Evolutionary conservation across 2,329 filamentous ascomycete species (phyloP).

Genomic region (Penicillium sp.): DNA sequence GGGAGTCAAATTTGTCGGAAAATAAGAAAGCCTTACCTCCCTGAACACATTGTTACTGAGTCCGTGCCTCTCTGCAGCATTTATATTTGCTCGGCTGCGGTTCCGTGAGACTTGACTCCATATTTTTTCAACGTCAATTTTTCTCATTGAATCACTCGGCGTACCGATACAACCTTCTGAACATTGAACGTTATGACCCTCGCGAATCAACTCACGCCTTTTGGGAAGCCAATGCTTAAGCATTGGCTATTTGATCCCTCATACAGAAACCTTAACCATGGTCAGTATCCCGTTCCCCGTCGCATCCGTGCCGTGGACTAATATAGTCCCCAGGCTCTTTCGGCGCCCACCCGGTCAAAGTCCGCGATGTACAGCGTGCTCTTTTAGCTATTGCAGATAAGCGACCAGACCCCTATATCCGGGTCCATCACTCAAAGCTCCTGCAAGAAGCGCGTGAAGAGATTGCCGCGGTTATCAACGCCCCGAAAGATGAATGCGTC

Average conservation of each 20-base stretch:
- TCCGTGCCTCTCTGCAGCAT: neutral
- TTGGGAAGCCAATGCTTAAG: slow-evolving; percentile 57
- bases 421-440: slow-evolving; percentile 62
- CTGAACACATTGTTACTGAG: neutral
- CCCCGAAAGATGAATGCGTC: slow-evolving; percentile 65
- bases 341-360: slow-evolving; percentile 66
- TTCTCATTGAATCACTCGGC: neutral
- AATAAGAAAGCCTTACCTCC: neutral
- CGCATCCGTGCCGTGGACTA: neutral
- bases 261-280: slow-evolving; percentile 78
- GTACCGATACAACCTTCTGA: neutral
- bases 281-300: slow-evolving; percentile 43
- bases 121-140: neutral
- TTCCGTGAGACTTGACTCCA: neutral
- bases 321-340: slow-evolving; percentile 60
- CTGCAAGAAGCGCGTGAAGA: slow-evolving; percentile 65
- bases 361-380: slow-evolving; percentile 60
- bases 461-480: slow-evolving; percentile 66
- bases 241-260: slow-evolving; percentile 68
- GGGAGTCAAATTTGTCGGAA: neutral
- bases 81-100: neutral
- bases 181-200: slow-evolving; percentile 3
- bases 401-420: slow-evolving; percentile 73
- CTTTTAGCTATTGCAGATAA: slow-evolving; percentile 68
- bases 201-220: slow-evolving; percentile 33